Conservation (phyloP, 208 protist species). For the Trypanosoma melophagium region DNA sequence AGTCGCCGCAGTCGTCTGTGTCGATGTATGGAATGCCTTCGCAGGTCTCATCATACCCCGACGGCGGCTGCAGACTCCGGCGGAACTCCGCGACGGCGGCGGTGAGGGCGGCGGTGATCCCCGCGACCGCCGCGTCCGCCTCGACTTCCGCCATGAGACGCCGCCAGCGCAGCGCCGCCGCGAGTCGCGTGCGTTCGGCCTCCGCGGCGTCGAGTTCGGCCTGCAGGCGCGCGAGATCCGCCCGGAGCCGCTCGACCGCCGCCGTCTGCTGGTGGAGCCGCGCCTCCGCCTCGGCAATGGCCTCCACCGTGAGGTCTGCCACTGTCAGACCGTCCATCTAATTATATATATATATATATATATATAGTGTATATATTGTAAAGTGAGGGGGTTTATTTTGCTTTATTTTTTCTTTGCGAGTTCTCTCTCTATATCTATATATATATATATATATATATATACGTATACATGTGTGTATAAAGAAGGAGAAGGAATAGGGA, state of each 20-base stretch:
- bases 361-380: too few relatives aligned
- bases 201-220: conserved; percentile 68
- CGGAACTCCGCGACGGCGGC: conserved; percentile 34
- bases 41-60: conserved; percentile 39
- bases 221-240: conserved; percentile 54
- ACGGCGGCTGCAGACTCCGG: conserved; percentile 43
- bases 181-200: conserved; percentile 51
- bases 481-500: conserved; percentile 17
- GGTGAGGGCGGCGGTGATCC: conserved; percentile 45
- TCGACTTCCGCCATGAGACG: conserved; percentile 82
- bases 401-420: too few relatives aligned
- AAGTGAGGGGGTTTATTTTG: too few relatives aligned
- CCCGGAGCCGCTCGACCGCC: conserved; percentile 58
- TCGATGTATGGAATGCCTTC: conserved; percentile 54
- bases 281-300: conserved; percentile 43
- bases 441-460: conserved; percentile 62
- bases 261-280: conserved; percentile 37
- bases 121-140: conserved; percentile 31
- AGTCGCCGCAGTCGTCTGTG: conserved; percentile 82
- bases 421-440: conserved; percentile 44
- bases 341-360: too few relatives aligned
- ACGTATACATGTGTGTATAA: conserved; percentile 18
- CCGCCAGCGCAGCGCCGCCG: conserved; percentile 72
- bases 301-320: conserved; percentile 41
- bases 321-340: conserved; percentile 39